These are phyloP conservation scores for Tylopilus balloui DNA, from an alignment of 768 basidiomycete species.

Conservation along the genomic window DNA sequence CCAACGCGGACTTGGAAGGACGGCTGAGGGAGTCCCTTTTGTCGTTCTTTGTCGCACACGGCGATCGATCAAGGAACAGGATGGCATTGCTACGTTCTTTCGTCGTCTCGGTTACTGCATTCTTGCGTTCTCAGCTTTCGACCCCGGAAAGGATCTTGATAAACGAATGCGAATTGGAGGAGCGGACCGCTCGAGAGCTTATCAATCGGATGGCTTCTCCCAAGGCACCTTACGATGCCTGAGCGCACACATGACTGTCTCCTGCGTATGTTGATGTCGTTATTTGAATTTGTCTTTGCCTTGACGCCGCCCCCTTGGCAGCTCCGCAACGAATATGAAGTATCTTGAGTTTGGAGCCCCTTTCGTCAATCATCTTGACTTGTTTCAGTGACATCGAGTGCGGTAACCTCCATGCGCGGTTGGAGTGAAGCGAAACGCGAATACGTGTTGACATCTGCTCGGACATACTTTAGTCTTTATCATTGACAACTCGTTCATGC, in stretches of 20 bases:
- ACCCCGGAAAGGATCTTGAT: conserved; percentile 13
- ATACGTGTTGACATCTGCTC: background rate
- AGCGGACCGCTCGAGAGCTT: conserved; percentile 18
- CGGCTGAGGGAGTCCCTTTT: conserved; percentile 25
- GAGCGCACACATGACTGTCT: background rate
- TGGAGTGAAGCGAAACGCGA: background rate
- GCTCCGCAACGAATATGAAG: background rate
- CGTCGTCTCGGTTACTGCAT: conserved; percentile 1
- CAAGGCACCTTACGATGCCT: background rate
- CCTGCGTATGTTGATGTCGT: background rate
- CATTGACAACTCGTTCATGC: background rate
- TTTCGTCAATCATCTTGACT: background rate
- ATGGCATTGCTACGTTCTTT: conserved; percentile 4
- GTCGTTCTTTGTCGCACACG: conserved; percentile 13
- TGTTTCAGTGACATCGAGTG: background rate
- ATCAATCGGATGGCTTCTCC: conserved; percentile 7
- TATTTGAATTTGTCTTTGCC: background rate
- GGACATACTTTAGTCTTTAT: background rate
- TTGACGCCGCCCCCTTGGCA: background rate
- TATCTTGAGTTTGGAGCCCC: background rate
- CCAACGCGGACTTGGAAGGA: conserved; percentile 20
- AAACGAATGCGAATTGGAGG: conserved; percentile 20
- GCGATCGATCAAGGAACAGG: conserved; percentile 10
- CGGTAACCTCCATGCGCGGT: no score
- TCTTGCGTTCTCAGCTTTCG: conserved; percentile 10